phyloP scores from a whole-genome alignment of 306 rosid genomes.

The Coriaria nepalensis region DNA sequence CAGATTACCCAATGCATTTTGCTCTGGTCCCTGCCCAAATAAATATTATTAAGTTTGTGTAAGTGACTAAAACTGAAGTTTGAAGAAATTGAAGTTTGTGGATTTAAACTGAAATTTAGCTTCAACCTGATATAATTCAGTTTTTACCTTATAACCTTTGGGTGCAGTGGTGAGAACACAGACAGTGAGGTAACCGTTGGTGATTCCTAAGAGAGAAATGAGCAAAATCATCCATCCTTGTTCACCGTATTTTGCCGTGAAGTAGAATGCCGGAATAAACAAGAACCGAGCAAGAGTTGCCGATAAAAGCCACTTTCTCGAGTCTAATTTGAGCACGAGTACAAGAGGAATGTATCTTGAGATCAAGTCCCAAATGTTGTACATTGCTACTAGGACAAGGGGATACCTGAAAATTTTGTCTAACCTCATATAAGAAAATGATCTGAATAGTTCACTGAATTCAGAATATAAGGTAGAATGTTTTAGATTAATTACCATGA shows the following conservation, averaged over 20 bases:
- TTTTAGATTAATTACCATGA: constrained; percentile 45
- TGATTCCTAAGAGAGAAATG: constrained; percentile 47
- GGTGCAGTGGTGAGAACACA: constrained; percentile 72
- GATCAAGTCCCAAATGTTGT: constrained; percentile 43
- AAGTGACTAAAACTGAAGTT: too few relatives aligned
- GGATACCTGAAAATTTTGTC: constrained; percentile 67
- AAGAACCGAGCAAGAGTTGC: constrained; percentile 37
- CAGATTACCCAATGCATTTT: constrained; percentile 78
- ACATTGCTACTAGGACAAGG: constrained; percentile 54
- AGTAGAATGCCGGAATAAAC: constrained; percentile 67
- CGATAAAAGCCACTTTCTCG: constrained; percentile 46
- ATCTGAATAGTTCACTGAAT: too few relatives aligned
- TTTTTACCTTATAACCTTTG: constrained; percentile 58
- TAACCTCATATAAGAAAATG: too few relatives aligned
- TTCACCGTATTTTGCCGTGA: constrained; percentile 67
- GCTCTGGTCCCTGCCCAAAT: constrained; percentile 98
- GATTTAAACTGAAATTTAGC: too few relatives aligned
- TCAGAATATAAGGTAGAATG: too few relatives aligned
- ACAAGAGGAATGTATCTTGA: constrained; percentile 59
- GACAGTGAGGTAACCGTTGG: constrained; percentile 74
- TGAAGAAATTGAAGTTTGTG: too few relatives aligned
- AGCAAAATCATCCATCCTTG: constrained; percentile 84
- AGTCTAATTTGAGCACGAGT: constrained; percentile 42
- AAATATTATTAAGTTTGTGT: too few relatives aligned
- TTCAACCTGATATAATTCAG: too few relatives aligned